Conservation (phyloP, 2,329 filamentous ascomycete species). For the Fusarium scirpi region DNA sequence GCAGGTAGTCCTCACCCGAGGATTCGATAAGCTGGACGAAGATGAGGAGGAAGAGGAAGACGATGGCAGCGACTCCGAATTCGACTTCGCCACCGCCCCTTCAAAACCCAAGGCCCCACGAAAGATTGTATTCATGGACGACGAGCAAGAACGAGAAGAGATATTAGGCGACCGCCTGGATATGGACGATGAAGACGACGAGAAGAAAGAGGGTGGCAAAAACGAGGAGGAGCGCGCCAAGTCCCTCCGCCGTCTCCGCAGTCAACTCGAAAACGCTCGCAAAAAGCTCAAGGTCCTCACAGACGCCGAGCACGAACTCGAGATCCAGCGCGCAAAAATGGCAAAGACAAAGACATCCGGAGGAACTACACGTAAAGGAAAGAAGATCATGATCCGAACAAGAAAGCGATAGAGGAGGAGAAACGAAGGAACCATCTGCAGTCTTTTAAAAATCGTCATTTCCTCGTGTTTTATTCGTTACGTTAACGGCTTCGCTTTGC, state of each 20-base stretch:
- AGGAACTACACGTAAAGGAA: slow-evolving; percentile 69
- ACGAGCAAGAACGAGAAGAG: slow-evolving; percentile 53
- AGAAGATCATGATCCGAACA: slow-evolving; percentile 72
- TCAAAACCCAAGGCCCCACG: slow-evolving; percentile 52
- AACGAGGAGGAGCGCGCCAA: slow-evolving; percentile 55
- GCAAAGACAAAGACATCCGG: slow-evolving; percentile 72
- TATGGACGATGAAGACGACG: slow-evolving; percentile 50
- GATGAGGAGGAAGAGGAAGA: slow-evolving; percentile 49
- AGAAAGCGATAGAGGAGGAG: slow-evolving; percentile 65
- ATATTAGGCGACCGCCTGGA: slow-evolving; percentile 47
- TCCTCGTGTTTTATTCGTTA: slow-evolving; percentile 41
- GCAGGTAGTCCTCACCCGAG: slow-evolving; percentile 60
- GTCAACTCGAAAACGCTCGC: slow-evolving; percentile 62
- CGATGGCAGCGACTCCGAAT: slow-evolving; percentile 51
- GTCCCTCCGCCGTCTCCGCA: slow-evolving; percentile 58
- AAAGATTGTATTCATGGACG: slow-evolving; percentile 66
- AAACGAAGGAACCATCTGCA: slow-evolving; percentile 14
- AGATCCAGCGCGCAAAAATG: slow-evolving; percentile 71
- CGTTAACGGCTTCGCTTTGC: slow-evolving; percentile 31
- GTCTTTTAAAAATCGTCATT: slow-evolving; percentile 16
- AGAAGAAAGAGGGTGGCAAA: slow-evolving; percentile 44
- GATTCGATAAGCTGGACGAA: slow-evolving; percentile 53
- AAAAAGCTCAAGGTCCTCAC: slow-evolving; percentile 67
- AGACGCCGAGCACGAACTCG: slow-evolving; percentile 68
- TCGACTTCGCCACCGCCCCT: slow-evolving; percentile 47